These are phyloP conservation scores for Fusarium vanettenii DNA, from an alignment of 2,329 filamentous ascomycete species.

Conservation along the genomic window DNA sequence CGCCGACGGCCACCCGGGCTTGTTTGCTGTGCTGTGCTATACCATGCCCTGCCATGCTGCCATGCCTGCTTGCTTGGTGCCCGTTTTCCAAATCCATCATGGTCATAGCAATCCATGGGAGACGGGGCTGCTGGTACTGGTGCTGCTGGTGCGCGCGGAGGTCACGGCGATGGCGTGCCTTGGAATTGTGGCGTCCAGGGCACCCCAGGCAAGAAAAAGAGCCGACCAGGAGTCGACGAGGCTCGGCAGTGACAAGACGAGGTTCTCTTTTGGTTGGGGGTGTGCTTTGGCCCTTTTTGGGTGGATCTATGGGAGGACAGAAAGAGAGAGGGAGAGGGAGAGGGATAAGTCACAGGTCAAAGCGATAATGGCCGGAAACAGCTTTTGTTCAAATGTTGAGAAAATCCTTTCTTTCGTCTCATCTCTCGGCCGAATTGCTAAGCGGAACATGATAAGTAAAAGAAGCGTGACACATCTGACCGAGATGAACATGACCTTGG, in stretches of 20 bases:
- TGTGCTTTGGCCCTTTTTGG: slow-evolving; percentile 27
- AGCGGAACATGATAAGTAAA: not conserved
- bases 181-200: slow-evolving; percentile 24
- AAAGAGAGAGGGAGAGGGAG: not conserved
- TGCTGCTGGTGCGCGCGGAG: not conserved
- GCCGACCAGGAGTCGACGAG: slow-evolving; percentile 5
- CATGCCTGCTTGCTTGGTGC: not conserved
- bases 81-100: slow-evolving; percentile 3
- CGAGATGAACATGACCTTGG: not conserved
- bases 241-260: slow-evolving; percentile 5
- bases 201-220: slow-evolving; percentile 16
- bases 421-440: not conserved
- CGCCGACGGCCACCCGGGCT: not conserved
- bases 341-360: not conserved
- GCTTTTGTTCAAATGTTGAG: not conserved
- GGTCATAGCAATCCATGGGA: slow-evolving; percentile 1
- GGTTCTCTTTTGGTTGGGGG: slow-evolving; percentile 9
- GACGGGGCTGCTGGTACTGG: not conserved
- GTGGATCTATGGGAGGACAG: slow-evolving; percentile 1
- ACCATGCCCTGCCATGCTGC: not conserved
- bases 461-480: not conserved
- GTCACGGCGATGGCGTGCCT: slow-evolving; percentile 20
- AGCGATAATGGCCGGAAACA: not conserved
- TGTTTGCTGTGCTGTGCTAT: too few species aligned
- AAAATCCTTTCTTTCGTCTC: not conserved